Evolutionary conservation across 2,329 filamentous ascomycete genomes (phyloP).

Genomic region (Xylariaceae sp.): DNA sequence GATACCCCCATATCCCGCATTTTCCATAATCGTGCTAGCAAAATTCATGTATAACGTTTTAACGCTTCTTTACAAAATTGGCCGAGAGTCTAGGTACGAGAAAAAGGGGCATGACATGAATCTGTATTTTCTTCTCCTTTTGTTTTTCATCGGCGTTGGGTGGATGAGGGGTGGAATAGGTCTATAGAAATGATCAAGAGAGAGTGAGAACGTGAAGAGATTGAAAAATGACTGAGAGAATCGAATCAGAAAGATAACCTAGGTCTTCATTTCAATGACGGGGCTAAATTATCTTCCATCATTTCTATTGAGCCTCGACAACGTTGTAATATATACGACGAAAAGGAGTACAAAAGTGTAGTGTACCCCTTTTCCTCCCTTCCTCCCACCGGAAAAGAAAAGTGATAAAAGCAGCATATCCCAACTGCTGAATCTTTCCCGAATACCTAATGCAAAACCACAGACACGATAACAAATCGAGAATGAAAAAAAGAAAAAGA

Average conservation of each 20-base stretch:
- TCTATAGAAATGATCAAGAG: not conserved
- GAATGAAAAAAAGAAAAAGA: not conserved
- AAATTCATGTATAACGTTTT: too few species aligned
- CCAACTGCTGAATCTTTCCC: not conserved
- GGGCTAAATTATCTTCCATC: not conserved
- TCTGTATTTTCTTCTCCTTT: not conserved
- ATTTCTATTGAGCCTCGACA: too few species aligned
- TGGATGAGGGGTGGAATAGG: slow-evolving; percentile 3
- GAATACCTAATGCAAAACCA: not conserved
- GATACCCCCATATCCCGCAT: slow-evolving; percentile 16
- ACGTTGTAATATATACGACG: too few species aligned
- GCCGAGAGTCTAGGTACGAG: too few species aligned
- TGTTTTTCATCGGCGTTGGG: slow-evolving; percentile 14
- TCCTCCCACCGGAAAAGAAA: not conserved
- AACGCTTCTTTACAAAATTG: too few species aligned
- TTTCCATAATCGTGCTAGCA: too few species aligned
- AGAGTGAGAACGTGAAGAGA: not conserved
- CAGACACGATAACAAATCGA: not conserved
- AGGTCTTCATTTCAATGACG: too few species aligned
- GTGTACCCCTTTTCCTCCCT: slow-evolving; percentile 5
- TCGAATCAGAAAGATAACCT: too few species aligned
- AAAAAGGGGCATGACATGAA: not conserved
- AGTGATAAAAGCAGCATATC: too few species aligned
- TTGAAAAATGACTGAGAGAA: too few species aligned
- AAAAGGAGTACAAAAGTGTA: too few species aligned